phyloP scores from a whole-genome alignment of 495 filamentous ascomycete species.

The Lophiostoma macrostomum region DNA sequence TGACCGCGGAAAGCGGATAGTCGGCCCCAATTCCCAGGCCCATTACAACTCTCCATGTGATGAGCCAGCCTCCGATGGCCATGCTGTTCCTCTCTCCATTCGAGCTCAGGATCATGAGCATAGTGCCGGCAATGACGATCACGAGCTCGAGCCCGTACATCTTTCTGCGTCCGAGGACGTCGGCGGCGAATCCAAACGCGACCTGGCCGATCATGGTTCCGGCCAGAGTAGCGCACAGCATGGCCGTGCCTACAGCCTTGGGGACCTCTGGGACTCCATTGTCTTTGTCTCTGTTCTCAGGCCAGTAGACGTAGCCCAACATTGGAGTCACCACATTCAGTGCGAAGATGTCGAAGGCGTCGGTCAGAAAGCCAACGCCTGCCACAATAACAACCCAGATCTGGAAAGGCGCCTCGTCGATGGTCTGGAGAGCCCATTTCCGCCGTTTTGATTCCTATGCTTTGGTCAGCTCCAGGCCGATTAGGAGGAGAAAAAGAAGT shows the following conservation, averaged over 20 bases:
- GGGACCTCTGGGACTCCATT: constrained; percentile 23
- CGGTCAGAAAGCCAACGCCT: constrained; percentile 29
- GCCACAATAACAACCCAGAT: constrained; percentile 30
- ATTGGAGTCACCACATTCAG: constrained; percentile 28
- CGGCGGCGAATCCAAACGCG: constrained; percentile 25
- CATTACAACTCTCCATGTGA: constrained; percentile 26
- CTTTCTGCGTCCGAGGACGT: constrained; percentile 24
- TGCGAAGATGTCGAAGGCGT: constrained; percentile 25
- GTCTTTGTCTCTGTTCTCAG: constrained; percentile 8
- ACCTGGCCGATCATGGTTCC: constrained; percentile 30
- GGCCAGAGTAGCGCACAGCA: constrained; percentile 27
- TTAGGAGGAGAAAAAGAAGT: not conserved
- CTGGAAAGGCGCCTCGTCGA: constrained; percentile 27
- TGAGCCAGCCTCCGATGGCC: constrained; percentile 23
- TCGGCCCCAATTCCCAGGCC: constrained; percentile 29
- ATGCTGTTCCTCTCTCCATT: constrained; percentile 30
- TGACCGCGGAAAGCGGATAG: constrained; percentile 29
- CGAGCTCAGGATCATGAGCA: constrained; percentile 28
- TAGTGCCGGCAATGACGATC: constrained; percentile 26
- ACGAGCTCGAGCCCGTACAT: constrained; percentile 30
- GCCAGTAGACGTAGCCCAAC: constrained; percentile 28
- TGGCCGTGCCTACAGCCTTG: constrained; percentile 7
- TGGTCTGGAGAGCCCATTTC: constrained; percentile 27
- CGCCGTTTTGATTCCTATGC: constrained; percentile 20
- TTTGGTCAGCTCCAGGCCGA: too few species aligned